Percentiles rank a stretch among this genome's conserved stretches.
Evolutionary conservation across 1,139 yeast species (phyloP).

Genomic region (Nakaseomyces bracarensis): DNA sequence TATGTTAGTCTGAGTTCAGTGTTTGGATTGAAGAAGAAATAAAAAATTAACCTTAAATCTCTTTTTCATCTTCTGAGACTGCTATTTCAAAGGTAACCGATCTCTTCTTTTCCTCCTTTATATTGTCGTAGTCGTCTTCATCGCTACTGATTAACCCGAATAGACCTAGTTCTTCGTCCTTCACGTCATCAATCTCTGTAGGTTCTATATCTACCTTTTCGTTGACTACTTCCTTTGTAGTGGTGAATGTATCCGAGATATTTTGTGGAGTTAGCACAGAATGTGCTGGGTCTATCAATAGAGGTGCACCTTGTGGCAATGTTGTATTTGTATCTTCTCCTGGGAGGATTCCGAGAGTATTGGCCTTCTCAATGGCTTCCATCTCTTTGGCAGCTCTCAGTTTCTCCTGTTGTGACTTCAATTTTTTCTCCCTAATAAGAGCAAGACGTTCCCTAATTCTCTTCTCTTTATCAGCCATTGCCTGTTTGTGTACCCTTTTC

Average conservation of each 20-base stretch:
- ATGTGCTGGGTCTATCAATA: neutral
- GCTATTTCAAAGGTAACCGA: neutral
- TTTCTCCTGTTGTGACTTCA: neutral
- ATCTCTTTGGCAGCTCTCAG: neutral
- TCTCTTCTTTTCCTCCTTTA: neutral
- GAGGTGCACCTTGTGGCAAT: conserved; percentile 1
- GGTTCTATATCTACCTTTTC: conserved; percentile 15
- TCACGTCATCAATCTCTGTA: conserved; percentile 13
- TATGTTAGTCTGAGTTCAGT: too few relatives aligned
- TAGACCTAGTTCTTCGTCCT: conserved; percentile 22
- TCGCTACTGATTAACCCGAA: conserved; percentile 24
- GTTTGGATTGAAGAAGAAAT: too few relatives aligned
- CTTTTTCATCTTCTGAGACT: neutral
- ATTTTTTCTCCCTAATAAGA: neutral
- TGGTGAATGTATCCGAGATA: neutral
- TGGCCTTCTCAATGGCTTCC: conserved; percentile 3
- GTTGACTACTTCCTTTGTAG: too few relatives aligned
- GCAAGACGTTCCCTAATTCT: conserved; percentile 3
- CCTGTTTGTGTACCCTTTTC: neutral
- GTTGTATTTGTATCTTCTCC: neutral
- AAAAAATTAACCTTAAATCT: too few relatives aligned
- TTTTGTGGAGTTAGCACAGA: neutral
- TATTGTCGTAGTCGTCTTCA: conserved; percentile 16
- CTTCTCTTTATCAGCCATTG: neutral
- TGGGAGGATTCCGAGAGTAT: neutral